Evolutionary conservation across 2,329 filamentous ascomycete species (phyloP).

Genomic region (Aspergillus eucalypticola): DNA sequence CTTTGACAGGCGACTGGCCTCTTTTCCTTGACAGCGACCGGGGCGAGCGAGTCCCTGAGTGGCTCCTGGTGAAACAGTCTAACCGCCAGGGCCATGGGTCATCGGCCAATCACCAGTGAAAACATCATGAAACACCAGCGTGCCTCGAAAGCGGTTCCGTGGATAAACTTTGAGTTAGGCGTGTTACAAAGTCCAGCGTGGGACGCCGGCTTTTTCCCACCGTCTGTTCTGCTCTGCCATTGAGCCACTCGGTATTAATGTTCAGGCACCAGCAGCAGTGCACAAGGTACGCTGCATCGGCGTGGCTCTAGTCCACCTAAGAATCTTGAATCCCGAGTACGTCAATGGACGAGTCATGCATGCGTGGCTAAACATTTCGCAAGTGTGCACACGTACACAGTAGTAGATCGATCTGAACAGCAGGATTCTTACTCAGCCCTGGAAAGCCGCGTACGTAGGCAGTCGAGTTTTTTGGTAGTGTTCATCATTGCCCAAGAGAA

Average conservation of each 20-base stretch:
- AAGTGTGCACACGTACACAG: neutral
- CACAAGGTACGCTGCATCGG: neutral
- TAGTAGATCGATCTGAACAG: neutral
- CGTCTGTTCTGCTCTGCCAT: neutral
- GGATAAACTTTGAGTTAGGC: neutral
- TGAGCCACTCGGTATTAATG: neutral
- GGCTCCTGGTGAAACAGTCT: neutral
- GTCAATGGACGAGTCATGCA: neutral
- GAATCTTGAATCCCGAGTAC: neutral
- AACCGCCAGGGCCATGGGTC: neutral
- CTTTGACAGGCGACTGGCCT: conserved; percentile 3
- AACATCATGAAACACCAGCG: conserved; percentile 1
- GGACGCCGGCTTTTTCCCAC: neutral
- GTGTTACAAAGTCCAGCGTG: neutral
- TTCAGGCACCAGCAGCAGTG: neutral
- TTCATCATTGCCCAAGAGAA: neutral
- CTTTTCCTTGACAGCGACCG: neutral
- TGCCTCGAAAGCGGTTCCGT: neutral
- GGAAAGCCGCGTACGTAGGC: conserved; percentile 5
- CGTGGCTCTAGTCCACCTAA: too few species aligned
- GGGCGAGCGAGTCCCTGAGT: neutral
- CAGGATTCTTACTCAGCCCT: neutral
- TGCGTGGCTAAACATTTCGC: neutral
- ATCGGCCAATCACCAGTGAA: neutral
- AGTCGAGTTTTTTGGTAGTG: neutral